Conservation (phyloP, 73 alveolate species). For the Breviolum minutum region DNA sequence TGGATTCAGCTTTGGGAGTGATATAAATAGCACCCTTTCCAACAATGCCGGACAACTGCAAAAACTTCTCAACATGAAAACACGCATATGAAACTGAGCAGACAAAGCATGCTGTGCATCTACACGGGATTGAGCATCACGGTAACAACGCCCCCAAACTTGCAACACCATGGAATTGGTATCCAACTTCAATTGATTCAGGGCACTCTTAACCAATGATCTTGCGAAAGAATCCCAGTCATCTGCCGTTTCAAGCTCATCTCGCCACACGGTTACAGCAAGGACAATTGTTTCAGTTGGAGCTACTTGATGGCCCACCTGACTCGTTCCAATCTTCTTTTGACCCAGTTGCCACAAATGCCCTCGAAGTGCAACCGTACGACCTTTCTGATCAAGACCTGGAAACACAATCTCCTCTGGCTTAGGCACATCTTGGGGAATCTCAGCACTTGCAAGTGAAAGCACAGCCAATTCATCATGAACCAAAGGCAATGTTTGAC, state of each 20-base stretch:
- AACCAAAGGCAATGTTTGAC: not conserved
- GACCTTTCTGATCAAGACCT: not conserved
- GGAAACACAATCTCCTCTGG: not conserved
- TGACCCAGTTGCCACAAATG: not conserved
- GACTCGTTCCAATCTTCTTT: too few relatives aligned
- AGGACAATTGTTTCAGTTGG: too few relatives aligned
- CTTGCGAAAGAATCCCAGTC: too few relatives aligned
- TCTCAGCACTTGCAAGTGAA: not conserved
- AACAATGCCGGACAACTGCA: not conserved
- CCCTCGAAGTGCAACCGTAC: not conserved
- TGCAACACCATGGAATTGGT: too few relatives aligned
- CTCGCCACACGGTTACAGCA: too few relatives aligned
- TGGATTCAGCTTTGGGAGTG: not conserved
- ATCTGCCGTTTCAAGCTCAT: too few relatives aligned
- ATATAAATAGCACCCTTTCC: not conserved
- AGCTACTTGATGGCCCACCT: too few relatives aligned
- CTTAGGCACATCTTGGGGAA: not conserved
- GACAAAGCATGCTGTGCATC: not conserved
- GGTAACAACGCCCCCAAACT: not conserved
- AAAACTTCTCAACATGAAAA: not conserved
- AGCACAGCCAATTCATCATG: not conserved
- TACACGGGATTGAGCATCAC: not conserved
- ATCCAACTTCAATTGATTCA: too few relatives aligned
- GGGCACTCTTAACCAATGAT: too few relatives aligned
- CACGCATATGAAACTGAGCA: not conserved